Evolutionary conservation across 495 filamentous ascomycete genomes (phyloP).

Genomic region (Aspergillus homomorphus): DNA sequence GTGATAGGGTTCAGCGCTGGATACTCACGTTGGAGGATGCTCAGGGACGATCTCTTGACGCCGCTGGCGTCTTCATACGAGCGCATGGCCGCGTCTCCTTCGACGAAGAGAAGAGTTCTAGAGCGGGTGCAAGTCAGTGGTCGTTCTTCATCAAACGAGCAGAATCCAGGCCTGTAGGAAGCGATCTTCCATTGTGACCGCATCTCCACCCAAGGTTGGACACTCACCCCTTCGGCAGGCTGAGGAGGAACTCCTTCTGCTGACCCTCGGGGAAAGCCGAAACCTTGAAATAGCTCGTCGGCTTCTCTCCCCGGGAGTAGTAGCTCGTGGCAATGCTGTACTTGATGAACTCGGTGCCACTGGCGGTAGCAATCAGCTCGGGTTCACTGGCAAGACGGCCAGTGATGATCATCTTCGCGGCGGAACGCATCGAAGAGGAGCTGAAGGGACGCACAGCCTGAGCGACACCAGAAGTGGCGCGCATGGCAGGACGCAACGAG

Average conservation of each 20-base stretch:
- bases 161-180: too few species aligned
- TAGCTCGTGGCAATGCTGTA: conserved; percentile 62
- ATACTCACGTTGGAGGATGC: conserved; percentile 43
- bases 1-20: not conserved
- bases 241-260: conserved; percentile 60
- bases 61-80: conserved; percentile 63
- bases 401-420: conserved; percentile 66
- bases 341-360: conserved; percentile 62
- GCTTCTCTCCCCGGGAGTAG: conserved; percentile 57
- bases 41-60: conserved; percentile 52
- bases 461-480: conserved; percentile 30
- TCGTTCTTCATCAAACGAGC: too few species aligned
- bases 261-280: conserved; percentile 61
- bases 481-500: conserved; percentile 35
- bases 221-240: conserved; percentile 77
- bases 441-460: conserved; percentile 57
- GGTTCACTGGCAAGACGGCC: conserved; percentile 71
- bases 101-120: conserved; percentile 67
- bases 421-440: conserved; percentile 42
- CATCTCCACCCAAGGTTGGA: not conserved
- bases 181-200: too few species aligned
- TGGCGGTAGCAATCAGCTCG: conserved; percentile 62
- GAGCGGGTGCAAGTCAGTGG: conserved; percentile 2
- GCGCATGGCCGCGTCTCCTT: conserved; percentile 66
- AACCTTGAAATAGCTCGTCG: conserved; percentile 76